Evolutionary conservation across 2,329 filamentous ascomycete species (phyloP).

Genomic region (Beauveria sp.): DNA sequence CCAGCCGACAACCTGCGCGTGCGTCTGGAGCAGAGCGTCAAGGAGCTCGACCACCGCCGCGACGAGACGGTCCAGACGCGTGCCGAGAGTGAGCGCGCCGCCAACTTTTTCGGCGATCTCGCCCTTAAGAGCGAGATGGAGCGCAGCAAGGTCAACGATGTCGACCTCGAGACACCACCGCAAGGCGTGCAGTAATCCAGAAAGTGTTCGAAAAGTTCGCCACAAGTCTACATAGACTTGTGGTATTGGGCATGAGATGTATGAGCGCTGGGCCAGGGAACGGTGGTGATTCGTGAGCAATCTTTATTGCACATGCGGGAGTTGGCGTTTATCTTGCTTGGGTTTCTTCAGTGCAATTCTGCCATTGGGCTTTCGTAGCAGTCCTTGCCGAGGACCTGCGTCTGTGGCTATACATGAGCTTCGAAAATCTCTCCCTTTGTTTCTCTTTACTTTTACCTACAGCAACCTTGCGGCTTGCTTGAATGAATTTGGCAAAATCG

Average conservation of each 20-base stretch:
- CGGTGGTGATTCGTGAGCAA: not conserved
- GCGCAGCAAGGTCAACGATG: conserved; percentile 38
- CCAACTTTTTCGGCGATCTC: conserved; percentile 85
- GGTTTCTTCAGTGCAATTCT: not conserved
- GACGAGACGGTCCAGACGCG: conserved; percentile 78
- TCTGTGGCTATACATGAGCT: not conserved
- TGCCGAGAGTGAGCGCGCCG: conserved; percentile 75
- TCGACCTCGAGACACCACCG: conserved; percentile 49
- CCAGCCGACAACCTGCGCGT: conserved; percentile 82
- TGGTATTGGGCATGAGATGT: not conserved
- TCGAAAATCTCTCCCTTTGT: not conserved
- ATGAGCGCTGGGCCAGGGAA: not conserved
- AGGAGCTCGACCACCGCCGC: conserved; percentile 69
- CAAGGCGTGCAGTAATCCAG: conserved; percentile 19
- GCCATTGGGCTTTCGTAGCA: not conserved
- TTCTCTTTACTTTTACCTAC: not conserved
- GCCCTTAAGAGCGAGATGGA: conserved; percentile 56
- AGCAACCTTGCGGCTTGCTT: not conserved
- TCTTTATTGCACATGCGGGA: not conserved
- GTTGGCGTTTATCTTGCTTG: conserved; percentile 7
- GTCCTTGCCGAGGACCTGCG: not conserved
- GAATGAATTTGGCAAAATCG: not conserved
- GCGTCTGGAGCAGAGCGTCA: conserved; percentile 74
- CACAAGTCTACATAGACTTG: not conserved
- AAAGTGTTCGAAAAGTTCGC: not conserved